Evolutionary conservation across 1,284 basidiomycete species (phyloP).

Genomic region (Malassezia obtusa): DNA sequence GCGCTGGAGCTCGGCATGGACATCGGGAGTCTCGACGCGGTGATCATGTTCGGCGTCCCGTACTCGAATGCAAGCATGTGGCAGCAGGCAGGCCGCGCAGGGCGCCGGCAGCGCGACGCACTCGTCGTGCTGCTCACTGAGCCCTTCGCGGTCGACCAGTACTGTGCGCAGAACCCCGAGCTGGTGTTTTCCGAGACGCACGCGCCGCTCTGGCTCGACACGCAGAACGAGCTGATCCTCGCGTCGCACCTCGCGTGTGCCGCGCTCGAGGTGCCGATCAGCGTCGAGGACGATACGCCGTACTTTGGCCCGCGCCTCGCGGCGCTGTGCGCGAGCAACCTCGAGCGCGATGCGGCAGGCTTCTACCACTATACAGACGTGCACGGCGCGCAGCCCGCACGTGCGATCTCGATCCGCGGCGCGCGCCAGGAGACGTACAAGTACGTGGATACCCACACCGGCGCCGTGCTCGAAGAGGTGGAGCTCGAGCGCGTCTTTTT

Average conservation of each 20-base stretch:
- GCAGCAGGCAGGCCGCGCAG: slow-evolving; percentile 81
- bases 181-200: slow-evolving; percentile 50
- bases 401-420: slow-evolving; percentile 65
- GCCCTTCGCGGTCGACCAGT: slow-evolving; percentile 63
- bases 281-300: slow-evolving; percentile 55
- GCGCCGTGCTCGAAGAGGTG: slow-evolving; percentile 67
- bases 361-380: slow-evolving; percentile 71
- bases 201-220: slow-evolving; percentile 62
- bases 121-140: slow-evolving; percentile 71
- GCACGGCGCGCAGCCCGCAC: slow-evolving; percentile 66
- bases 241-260: slow-evolving; percentile 83
- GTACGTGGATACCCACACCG: slow-evolving; percentile 60
- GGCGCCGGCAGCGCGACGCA: slow-evolving; percentile 69
- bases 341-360: slow-evolving; percentile 57
- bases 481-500: slow-evolving; percentile 75
- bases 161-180: slow-evolving; percentile 63
- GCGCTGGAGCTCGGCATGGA: slow-evolving; percentile 84
- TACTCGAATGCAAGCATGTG: slow-evolving; percentile 56
- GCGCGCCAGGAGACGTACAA: slow-evolving; percentile 68
- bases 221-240: slow-evolving; percentile 65
- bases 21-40: slow-evolving; percentile 76
- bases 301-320: slow-evolving; percentile 61
- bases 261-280: slow-evolving; percentile 72
- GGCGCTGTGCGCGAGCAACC: slow-evolving; percentile 55
- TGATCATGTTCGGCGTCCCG: slow-evolving; percentile 80